Conservation (phyloP, 768 basidiomycete species). For the Lactarius pseudohatsudake region DNA sequence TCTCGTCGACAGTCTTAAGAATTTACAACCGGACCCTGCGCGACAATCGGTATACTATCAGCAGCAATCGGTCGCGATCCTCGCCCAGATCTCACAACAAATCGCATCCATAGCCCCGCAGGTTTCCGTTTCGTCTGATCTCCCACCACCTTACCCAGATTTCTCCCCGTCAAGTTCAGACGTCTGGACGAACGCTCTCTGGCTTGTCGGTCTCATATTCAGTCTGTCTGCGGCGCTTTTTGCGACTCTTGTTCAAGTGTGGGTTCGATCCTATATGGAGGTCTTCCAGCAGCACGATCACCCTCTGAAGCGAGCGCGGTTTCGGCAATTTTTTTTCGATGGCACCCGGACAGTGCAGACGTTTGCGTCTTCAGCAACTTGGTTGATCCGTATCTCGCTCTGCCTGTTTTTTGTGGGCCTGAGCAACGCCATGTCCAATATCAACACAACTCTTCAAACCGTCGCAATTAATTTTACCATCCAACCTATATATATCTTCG, state of each 20-base stretch:
- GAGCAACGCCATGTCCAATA: not conserved
- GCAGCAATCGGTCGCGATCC: not conserved
- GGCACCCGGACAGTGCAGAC: not conserved
- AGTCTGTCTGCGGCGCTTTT: slow-evolving; percentile 10
- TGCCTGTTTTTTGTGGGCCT: slow-evolving; percentile 10
- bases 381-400: slow-evolving; percentile 4
- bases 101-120: not conserved
- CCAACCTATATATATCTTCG: too few species aligned
- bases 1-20: not conserved
- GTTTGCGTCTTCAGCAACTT: not conserved
- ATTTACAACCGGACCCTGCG: not conserved
- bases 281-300: not conserved
- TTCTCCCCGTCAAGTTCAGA: not conserved
- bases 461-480: too few species aligned
- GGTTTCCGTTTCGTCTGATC: not conserved
- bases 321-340: not conserved
- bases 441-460: too few species aligned
- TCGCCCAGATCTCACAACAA: slow-evolving; percentile 13
- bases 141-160: not conserved
- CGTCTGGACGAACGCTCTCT: not conserved
- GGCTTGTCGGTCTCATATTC: slow-evolving; percentile 1
- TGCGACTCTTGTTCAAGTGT: slow-evolving; percentile 7
- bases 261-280: slow-evolving; percentile 6
- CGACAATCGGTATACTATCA: not conserved
- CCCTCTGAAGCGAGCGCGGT: slow-evolving; percentile 1